Percentiles rank a stretch among this genome's conserved stretches.
phyloP scores from a whole-genome alignment of 2,329 filamentous ascomycete genomes.

The Penicillium decumbens region DNA sequence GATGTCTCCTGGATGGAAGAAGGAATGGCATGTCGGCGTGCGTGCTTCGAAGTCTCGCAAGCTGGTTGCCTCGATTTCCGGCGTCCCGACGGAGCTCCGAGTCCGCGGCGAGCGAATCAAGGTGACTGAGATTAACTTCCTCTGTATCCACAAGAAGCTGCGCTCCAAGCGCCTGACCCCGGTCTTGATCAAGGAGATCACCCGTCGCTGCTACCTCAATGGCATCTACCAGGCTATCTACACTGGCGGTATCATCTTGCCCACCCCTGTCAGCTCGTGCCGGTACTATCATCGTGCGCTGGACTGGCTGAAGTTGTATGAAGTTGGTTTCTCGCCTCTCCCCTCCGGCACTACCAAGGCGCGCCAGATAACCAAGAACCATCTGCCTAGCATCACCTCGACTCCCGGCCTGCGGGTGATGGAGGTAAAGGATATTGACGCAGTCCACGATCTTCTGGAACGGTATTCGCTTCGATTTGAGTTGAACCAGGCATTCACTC shows the following conservation, averaged over 20 bases:
- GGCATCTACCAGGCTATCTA: constrained; percentile 94
- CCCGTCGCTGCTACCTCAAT: constrained; percentile 78
- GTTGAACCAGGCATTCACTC: constrained; percentile 74
- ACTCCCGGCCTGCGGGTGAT: constrained; percentile 75
- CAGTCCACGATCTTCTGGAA: constrained; percentile 67
- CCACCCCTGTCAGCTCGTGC: constrained; percentile 86
- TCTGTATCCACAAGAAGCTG: constrained; percentile 97
- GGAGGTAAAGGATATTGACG: constrained; percentile 70
- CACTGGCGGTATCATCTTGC: constrained; percentile 85
- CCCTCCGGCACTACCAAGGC: constrained; percentile 77
- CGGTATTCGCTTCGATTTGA: constrained; percentile 77
- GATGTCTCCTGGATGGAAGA: constrained; percentile 89
- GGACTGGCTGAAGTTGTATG: constrained; percentile 94
- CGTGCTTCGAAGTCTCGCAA: constrained; percentile 76
- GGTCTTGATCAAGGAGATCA: constrained; percentile 96
- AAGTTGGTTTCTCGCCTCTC: constrained; percentile 87
- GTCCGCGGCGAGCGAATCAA: constrained; percentile 71
- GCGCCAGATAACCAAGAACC: constrained; percentile 81
- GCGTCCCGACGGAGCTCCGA: constrained; percentile 77
- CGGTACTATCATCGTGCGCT: constrained; percentile 92
- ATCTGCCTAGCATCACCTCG: constrained; percentile 67
- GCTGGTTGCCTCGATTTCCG: constrained; percentile 92
- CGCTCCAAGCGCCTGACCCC: constrained; percentile 87
- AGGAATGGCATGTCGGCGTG: constrained; percentile 92
- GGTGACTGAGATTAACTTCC: constrained; percentile 93